Conservation (phyloP, 1,284 basidiomycete species). For the Phenoliferia sp. region DNA sequence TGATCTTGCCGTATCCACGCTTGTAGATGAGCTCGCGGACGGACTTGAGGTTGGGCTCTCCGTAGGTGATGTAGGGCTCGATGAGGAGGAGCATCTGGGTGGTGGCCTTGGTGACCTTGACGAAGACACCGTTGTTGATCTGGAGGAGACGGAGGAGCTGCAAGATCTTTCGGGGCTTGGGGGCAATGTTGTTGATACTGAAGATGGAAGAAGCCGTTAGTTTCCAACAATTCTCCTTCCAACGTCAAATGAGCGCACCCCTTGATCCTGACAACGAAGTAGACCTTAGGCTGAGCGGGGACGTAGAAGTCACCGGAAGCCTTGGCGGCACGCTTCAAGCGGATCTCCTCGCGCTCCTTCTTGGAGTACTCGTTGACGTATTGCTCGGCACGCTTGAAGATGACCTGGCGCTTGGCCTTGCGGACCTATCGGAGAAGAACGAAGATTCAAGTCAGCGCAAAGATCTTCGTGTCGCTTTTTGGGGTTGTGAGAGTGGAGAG, state of each 20-base stretch:
- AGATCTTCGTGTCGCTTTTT: not conserved
- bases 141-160: constrained; percentile 97
- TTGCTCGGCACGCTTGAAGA: constrained; percentile 99
- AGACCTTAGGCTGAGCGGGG: constrained; percentile 91
- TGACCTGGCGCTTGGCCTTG: constrained; percentile 88
- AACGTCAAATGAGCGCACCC: constrained; percentile 55
- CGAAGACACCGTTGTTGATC: constrained; percentile 99
- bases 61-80: constrained; percentile 95
- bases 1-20: constrained; percentile 97
- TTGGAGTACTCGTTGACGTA: constrained; percentile 95
- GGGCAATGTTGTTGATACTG: constrained; percentile 99
- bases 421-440: constrained; percentile 54
- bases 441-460: not conserved
- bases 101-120: constrained; percentile 94
- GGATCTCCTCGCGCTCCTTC: constrained; percentile 95
- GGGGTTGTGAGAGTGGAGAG: not conserved
- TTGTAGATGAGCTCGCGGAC: constrained; percentile 95
- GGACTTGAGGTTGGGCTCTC: constrained; percentile 93
- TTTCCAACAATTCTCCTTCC: not conserved
- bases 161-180: constrained; percentile 98
- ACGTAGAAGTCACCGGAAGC: constrained; percentile 95
- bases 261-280: constrained; percentile 95
- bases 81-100: constrained; percentile 97
- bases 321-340: constrained; percentile 88
- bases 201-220: not conserved